These are phyloP conservation scores for Oropetium thomaeum DNA, from an alignment of 176 grass and related monocot species.

Conservation along the genomic window DNA sequence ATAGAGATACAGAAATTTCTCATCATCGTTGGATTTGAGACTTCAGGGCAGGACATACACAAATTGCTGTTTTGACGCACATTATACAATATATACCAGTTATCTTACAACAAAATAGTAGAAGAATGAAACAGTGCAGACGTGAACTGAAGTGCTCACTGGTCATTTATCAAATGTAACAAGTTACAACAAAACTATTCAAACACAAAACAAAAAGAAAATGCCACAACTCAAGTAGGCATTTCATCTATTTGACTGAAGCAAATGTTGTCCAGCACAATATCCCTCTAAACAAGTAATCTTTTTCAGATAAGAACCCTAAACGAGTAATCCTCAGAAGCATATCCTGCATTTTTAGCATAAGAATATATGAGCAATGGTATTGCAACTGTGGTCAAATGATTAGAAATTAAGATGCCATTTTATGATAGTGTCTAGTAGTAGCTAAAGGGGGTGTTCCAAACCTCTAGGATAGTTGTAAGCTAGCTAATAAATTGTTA, in stretches of 20 bases:
- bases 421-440: no score
- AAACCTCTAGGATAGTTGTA: no score
- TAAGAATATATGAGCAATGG: constrained; percentile 1
- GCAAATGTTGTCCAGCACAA: constrained; percentile 13
- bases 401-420: not conserved
- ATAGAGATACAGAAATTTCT: not conserved
- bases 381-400: not conserved
- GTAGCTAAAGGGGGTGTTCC: no score
- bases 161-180: constrained; percentile 26
- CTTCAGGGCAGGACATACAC: not conserved
- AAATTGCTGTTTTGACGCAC: not conserved
- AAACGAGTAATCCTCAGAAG: not conserved
- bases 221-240: not conserved
- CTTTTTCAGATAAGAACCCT: no score
- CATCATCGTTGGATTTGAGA: not conserved
- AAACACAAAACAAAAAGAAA: constrained; percentile 4
- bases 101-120: not conserved
- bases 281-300: not conserved
- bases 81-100: not conserved
- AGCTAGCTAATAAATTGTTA: no score
- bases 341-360: constrained; percentile 31
- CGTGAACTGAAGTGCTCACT: not conserved
- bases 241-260: constrained; percentile 12
- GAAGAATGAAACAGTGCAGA: not conserved
- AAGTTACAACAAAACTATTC: not conserved